phyloP scores from a whole-genome alignment of 352 stramenopile genomes.

The Globisporangium rhizosaccharum region DNA sequence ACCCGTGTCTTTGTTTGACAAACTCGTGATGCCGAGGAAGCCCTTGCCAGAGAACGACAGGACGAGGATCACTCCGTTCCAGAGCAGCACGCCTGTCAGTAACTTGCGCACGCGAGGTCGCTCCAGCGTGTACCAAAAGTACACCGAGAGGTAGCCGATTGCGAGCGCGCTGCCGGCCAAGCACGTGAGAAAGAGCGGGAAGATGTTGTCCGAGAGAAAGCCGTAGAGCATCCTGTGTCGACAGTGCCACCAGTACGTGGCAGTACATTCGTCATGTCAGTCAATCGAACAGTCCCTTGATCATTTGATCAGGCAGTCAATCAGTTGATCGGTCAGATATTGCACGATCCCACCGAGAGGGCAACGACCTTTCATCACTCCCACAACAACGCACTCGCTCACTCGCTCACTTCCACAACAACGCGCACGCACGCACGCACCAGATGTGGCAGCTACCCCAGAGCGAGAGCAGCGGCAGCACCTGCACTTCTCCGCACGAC shows the following conservation, averaged over 20 bases:
- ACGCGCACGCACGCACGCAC: constrained; percentile 6
- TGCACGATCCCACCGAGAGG: not conserved
- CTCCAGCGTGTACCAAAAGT: constrained; percentile 23
- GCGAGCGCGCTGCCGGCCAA: constrained; percentile 21
- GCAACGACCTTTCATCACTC: not conserved
- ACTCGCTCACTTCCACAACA: not conserved
- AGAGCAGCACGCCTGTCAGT: not conserved
- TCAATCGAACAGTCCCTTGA: no score
- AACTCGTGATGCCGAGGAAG: constrained; percentile 21
- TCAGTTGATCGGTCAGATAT: not conserved
- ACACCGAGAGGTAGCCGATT: constrained; percentile 29
- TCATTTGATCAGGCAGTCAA: not conserved
- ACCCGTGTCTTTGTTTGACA: constrained; percentile 24
- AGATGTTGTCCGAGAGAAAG: constrained; percentile 8
- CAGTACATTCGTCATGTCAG: not conserved
- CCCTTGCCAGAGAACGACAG: constrained; percentile 9
- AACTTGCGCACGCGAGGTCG: constrained; percentile 11
- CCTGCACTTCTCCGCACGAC: constrained; percentile 24
- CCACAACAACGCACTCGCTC: not conserved
- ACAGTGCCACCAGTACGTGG: not conserved
- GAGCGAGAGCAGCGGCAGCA: constrained; percentile 34
- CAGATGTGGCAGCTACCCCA: constrained; percentile 33
- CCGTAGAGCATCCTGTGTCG: constrained; percentile 15
- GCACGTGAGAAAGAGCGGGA: constrained; percentile 7
- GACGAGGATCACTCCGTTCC: constrained; percentile 2